A percentile compares a stretch with the other conserved stretches of the same genome.
phyloP scores from a whole-genome alignment of 2,329 filamentous ascomycete species.

The Aureobasidium sp. region DNA sequence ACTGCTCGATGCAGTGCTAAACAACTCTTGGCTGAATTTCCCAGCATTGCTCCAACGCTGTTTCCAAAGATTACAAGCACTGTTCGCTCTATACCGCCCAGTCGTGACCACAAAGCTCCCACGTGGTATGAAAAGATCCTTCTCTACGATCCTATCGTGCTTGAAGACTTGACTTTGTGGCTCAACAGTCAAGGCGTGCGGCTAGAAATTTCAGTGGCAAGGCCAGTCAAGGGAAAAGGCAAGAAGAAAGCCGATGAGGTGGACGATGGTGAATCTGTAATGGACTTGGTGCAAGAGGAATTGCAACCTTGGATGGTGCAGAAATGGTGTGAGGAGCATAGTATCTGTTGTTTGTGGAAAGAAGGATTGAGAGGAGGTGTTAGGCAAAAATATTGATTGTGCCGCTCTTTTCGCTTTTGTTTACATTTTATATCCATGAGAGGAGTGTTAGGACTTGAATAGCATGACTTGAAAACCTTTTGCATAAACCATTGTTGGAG shows the following conservation, averaged over 20 bases:
- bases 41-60: slow-evolving; percentile 28
- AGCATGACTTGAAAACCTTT: too few species aligned
- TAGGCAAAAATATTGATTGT: slow-evolving; percentile 21
- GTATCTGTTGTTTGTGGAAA: slow-evolving; percentile 74
- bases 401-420: too few species aligned
- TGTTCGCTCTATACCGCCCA: slow-evolving; percentile 36
- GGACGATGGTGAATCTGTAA: too few species aligned
- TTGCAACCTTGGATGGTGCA: slow-evolving; percentile 56
- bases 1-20: not conserved
- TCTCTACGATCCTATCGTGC: slow-evolving; percentile 80
- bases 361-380: slow-evolving; percentile 33
- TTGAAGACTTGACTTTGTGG: slow-evolving; percentile 80
- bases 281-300: slow-evolving; percentile 20
- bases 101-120: slow-evolving; percentile 33
- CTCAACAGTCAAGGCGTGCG: slow-evolving; percentile 48
- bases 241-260: slow-evolving; percentile 15
- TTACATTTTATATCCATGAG: too few species aligned
- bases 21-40: slow-evolving; percentile 20
- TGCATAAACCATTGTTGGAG: too few species aligned
- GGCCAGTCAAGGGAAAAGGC: slow-evolving; percentile 27
- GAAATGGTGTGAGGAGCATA: slow-evolving; percentile 81
- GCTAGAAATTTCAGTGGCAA: slow-evolving; percentile 13
- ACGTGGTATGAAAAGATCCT: slow-evolving; percentile 92
- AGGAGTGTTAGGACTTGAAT: too few species aligned
- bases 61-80: slow-evolving; percentile 40